These are phyloP conservation scores for Eucalyptus pauciflora DNA, from an alignment of 345 rosid genomes.

Conservation along the genomic window DNA sequence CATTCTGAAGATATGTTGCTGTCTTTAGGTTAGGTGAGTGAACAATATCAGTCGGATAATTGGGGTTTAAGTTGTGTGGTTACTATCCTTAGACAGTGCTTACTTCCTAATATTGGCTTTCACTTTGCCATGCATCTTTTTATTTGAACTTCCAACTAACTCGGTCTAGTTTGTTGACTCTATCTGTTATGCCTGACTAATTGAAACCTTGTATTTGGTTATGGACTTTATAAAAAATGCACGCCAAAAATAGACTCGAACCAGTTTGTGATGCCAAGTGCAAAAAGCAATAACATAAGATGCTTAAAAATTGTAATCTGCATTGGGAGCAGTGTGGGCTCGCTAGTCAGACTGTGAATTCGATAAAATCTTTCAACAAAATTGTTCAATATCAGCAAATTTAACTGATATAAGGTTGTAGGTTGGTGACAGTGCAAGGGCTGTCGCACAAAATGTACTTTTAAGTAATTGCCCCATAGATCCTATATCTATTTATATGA, in stretches of 20 bases:
- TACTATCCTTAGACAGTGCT: neutral
- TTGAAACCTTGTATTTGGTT: neutral
- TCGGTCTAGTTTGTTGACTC: neutral
- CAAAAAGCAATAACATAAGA: neutral
- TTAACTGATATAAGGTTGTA: neutral
- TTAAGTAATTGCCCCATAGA: neutral
- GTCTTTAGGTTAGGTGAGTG: neutral
- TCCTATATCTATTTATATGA: neutral
- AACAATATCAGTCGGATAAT: neutral
- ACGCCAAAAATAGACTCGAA: neutral
- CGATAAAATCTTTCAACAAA: neutral
- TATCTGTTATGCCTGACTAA: neutral
- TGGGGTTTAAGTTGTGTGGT: neutral
- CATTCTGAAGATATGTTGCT: neutral
- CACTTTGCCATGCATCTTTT: neutral
- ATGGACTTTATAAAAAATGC: neutral
- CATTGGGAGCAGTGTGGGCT: neutral
- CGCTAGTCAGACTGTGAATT: neutral
- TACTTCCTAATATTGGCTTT: neutral
- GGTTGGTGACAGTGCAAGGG: neutral
- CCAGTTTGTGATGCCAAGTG: neutral
- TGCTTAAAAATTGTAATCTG: neutral
- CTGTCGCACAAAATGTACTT: neutral
- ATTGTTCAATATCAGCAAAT: neutral
- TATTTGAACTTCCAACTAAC: neutral